phyloP scores from a whole-genome alignment of 2,329 filamentous ascomycete species.

The Talaromyces sp. region DNA sequence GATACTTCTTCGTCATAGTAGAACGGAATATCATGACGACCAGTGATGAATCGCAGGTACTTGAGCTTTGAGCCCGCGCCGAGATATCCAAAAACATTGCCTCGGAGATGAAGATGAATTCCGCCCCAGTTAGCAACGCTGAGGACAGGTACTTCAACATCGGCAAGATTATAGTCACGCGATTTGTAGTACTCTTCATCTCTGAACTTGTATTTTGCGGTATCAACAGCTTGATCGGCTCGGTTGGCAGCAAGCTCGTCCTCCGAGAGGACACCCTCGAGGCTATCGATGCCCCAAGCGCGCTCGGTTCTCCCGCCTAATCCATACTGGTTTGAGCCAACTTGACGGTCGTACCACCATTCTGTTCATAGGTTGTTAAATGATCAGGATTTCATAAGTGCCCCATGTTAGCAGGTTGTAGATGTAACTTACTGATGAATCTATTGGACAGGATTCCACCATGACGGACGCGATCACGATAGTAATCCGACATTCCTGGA shows the following conservation, averaged over 20 bases:
- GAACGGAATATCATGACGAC: too few species aligned
- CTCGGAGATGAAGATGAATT: not conserved
- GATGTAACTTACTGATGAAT: slow-evolving; percentile 45
- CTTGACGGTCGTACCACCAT: slow-evolving; percentile 65
- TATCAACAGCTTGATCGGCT: not conserved
- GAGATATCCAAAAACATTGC: not conserved
- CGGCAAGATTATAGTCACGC: not conserved
- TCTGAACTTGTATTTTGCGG: not conserved
- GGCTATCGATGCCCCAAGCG: slow-evolving; percentile 25
- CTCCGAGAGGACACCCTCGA: slow-evolving; percentile 23
- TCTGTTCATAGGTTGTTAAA: slow-evolving; percentile 14
- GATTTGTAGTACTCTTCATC: not conserved
- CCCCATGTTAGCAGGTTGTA: too few species aligned
- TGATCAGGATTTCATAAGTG: too few species aligned
- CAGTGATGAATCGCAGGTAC: too few species aligned
- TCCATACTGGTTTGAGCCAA: slow-evolving; percentile 52
- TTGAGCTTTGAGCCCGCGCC: not conserved
- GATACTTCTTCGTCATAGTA: too few species aligned
- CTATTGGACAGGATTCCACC: slow-evolving; percentile 59
- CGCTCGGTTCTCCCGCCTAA: slow-evolving; percentile 19
- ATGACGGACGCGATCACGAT: slow-evolving; percentile 58
- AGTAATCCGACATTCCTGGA: slow-evolving; percentile 50
- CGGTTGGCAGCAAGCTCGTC: slow-evolving; percentile 18
- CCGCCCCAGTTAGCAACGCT: slow-evolving; percentile 7
- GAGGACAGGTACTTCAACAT: not conserved